Evolutionary conservation across 768 basidiomycete species (phyloP).

Genomic region (Rhizopogon vulgaris): DNA sequence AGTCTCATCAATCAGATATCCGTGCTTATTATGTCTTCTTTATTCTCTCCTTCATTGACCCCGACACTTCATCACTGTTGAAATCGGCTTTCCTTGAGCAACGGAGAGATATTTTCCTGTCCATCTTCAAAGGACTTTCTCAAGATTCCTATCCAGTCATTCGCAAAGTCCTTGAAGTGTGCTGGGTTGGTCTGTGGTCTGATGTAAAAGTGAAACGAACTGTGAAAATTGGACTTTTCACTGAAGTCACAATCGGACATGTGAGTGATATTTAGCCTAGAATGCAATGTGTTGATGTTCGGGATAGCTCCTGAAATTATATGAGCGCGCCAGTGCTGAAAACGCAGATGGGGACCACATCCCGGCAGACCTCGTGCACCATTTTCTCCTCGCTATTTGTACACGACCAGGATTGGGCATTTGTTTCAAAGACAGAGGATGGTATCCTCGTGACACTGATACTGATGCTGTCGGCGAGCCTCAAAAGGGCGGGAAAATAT

Average conservation of each 20-base stretch:
- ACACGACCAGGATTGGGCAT: constrained; percentile 77
- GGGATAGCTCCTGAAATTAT: constrained; percentile 63
- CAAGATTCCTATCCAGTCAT: constrained; percentile 62
- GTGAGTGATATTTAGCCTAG: constrained; percentile 31
- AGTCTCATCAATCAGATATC: constrained; percentile 48
- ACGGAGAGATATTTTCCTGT: constrained; percentile 55
- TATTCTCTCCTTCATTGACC: constrained; percentile 64
- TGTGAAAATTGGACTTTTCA: constrained; percentile 66
- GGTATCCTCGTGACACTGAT: constrained; percentile 74
- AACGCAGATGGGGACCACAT: constrained; percentile 43
- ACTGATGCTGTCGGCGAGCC: constrained; percentile 32
- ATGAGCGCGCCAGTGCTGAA: constrained; percentile 53
- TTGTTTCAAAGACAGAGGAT: constrained; percentile 85
- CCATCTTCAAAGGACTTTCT: constrained; percentile 65
- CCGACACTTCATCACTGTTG: constrained; percentile 37
- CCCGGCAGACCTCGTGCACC: constrained; percentile 76
- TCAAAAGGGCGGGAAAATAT: constrained; percentile 43
- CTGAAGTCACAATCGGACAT: constrained; percentile 56
- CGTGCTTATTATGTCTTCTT: constrained; percentile 71
- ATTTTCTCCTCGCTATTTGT: constrained; percentile 82
- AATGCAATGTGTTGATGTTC: neutral
- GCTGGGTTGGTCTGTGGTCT: constrained; percentile 73
- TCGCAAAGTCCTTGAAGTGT: constrained; percentile 61
- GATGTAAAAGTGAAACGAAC: constrained; percentile 70
- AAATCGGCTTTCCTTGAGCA: constrained; percentile 69